Conservation (phyloP, 2,329 filamentous ascomycete species). For the Clonostachys byssicola region DNA sequence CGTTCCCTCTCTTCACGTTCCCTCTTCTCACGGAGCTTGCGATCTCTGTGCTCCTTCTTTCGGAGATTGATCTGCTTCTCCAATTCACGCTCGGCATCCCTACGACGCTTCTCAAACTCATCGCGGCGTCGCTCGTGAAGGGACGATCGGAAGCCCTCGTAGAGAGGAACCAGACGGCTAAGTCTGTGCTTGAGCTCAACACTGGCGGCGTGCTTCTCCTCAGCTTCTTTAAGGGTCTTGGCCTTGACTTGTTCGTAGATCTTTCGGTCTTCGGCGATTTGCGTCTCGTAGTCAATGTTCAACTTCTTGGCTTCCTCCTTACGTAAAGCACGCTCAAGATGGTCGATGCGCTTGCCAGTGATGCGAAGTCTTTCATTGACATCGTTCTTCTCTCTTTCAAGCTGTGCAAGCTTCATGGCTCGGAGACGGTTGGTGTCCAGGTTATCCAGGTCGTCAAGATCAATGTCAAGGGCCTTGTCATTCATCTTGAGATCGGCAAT, state of each 20-base stretch:
- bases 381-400: conserved; percentile 97
- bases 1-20: conserved; percentile 84
- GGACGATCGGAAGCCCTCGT: conserved; percentile 77
- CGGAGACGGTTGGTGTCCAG: conserved; percentile 88
- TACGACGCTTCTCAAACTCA: conserved; percentile 92
- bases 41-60: conserved; percentile 84
- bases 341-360: conserved; percentile 92
- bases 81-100: conserved; percentile 86
- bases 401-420: conserved; percentile 88
- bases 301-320: conserved; percentile 95
- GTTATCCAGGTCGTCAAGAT: conserved; percentile 76
- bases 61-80: conserved; percentile 86
- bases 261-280: conserved; percentile 72
- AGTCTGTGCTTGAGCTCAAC: conserved; percentile 93
- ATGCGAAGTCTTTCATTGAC: conserved; percentile 86
- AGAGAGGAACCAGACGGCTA: conserved; percentile 75
- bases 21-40: conserved; percentile 74
- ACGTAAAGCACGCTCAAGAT: conserved; percentile 93
- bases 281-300: conserved; percentile 76
- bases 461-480: conserved; percentile 71
- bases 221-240: conserved; percentile 73
- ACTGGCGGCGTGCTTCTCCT: conserved; percentile 87
- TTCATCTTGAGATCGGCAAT: conserved; percentile 87
- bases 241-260: conserved; percentile 77
- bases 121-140: conserved; percentile 86